A percentile compares a stretch with the other conserved stretches of the same genome.
These are phyloP conservation scores for Trypanosoma brucei DNA, from an alignment of 208 protist genomes.

Conservation along the genomic window DNA sequence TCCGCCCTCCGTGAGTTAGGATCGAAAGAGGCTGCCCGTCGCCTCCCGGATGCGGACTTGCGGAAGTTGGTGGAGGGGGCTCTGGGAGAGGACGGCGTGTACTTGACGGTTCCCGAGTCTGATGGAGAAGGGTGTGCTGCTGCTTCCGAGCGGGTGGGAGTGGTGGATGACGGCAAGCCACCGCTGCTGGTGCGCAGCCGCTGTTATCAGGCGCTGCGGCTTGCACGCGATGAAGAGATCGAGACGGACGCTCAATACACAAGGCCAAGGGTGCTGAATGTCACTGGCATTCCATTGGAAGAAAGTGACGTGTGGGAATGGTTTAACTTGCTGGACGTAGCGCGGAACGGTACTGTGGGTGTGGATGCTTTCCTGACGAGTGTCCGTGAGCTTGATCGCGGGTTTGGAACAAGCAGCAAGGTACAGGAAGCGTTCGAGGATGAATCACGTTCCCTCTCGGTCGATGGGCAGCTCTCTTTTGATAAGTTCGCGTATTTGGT, in stretches of 20 bases:
- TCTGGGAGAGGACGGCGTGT: constrained; percentile 15
- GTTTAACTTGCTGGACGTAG: constrained; percentile 55
- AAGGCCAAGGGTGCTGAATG: constrained; percentile 34
- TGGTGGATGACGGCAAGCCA: not conserved
- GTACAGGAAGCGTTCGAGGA: constrained; percentile 35
- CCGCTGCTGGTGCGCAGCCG: constrained; percentile 47
- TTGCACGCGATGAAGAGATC: constrained; percentile 44
- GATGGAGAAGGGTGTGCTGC: constrained; percentile 1
- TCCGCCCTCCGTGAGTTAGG: not conserved
- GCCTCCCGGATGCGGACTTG: not conserved
- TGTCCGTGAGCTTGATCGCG: constrained; percentile 54
- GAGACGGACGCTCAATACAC: constrained; percentile 23
- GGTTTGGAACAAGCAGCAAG: constrained; percentile 45
- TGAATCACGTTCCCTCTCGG: constrained; percentile 42
- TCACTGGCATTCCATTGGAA: constrained; percentile 53
- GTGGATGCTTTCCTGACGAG: constrained; percentile 35
- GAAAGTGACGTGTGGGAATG: constrained; percentile 60
- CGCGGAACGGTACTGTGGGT: constrained; percentile 28
- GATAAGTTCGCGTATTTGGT: constrained; percentile 80
- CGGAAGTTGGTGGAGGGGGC: not conserved
- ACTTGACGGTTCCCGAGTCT: constrained; percentile 1
- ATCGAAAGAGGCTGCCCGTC: not conserved
- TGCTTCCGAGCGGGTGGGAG: not conserved
- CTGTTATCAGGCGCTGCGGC: constrained; percentile 67
- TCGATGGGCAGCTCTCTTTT: constrained; percentile 51